Conservation (phyloP, 768 basidiomycete species). For the Calvatia gigantea region DNA sequence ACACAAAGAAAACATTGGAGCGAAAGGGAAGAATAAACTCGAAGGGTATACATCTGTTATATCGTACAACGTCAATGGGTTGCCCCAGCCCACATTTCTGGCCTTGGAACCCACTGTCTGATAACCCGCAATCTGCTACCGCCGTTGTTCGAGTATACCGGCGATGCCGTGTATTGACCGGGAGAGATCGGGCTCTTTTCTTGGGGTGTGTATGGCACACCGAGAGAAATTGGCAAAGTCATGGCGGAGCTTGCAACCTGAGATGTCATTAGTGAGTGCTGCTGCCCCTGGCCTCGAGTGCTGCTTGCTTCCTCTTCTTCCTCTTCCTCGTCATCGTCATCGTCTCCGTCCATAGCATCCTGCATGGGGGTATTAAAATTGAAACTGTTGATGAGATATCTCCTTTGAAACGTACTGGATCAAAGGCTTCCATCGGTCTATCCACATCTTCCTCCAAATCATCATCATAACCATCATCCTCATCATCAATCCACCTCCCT, state of each 20-base stretch:
- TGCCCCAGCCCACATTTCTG: slow-evolving; percentile 31
- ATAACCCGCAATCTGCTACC: slow-evolving; percentile 19
- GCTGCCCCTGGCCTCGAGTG: slow-evolving; percentile 30
- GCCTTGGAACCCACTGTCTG: slow-evolving; percentile 37
- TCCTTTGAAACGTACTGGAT: slow-evolving; percentile 50
- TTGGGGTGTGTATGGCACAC: slow-evolving; percentile 43
- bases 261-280: slow-evolving; percentile 31
- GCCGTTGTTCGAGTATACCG: slow-evolving; percentile 25
- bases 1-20: slow-evolving; percentile 16
- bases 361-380: slow-evolving; percentile 21
- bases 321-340: slow-evolving; percentile 60
- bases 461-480: slow-evolving; percentile 57
- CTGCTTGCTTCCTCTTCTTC: slow-evolving; percentile 56
- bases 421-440: slow-evolving; percentile 84
- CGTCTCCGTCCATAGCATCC: slow-evolving; percentile 49
- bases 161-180: slow-evolving; percentile 19
- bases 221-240: slow-evolving; percentile 49
- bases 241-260: slow-evolving; percentile 42
- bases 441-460: slow-evolving; percentile 67
- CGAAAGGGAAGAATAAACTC: slow-evolving; percentile 14
- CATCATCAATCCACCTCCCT: slow-evolving; percentile 79
- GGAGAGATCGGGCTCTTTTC: slow-evolving; percentile 30
- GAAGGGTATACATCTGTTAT: slow-evolving; percentile 15
- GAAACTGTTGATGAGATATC: background rate
- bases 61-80: slow-evolving; percentile 24